Evolutionary conservation across 805 yeast genomes (phyloP).

Genomic region (Wickerhamiella kurtzmanii): DNA sequence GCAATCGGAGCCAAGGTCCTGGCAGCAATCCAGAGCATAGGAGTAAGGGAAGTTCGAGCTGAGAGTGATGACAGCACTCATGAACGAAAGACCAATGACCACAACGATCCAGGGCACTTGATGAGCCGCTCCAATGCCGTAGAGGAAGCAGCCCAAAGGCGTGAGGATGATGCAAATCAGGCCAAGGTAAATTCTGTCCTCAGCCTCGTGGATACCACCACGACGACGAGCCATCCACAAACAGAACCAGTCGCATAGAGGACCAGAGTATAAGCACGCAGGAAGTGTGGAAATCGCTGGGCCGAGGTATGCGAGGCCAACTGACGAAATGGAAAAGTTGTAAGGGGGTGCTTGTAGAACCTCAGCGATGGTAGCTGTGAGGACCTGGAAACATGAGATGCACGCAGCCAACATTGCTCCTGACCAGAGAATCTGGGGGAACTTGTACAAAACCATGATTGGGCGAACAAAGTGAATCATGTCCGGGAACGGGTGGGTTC

Average conservation of each 20-base stretch:
- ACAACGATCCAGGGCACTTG: constrained; percentile 43
- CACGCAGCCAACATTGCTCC: not conserved
- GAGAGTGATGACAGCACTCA: constrained; percentile 43
- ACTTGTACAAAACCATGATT: not conserved
- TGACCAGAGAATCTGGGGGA: not conserved
- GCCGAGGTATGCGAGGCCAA: constrained; percentile 66
- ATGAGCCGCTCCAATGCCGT: constrained; percentile 52
- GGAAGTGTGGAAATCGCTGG: constrained; percentile 41
- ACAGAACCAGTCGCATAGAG: constrained; percentile 38
- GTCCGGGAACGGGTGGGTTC: constrained; percentile 9
- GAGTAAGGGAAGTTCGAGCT: constrained; percentile 35
- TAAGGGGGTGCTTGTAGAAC: constrained; percentile 36
- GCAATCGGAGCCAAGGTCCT: constrained; percentile 39
- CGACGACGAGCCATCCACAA: constrained; percentile 36
- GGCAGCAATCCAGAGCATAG: constrained; percentile 44
- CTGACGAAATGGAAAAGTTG: constrained; percentile 50
- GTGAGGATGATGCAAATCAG: constrained; percentile 35
- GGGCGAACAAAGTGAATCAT: constrained; percentile 3
- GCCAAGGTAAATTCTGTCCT: constrained; percentile 43
- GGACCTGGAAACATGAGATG: not conserved
- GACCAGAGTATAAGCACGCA: constrained; percentile 37
- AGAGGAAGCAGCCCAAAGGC: constrained; percentile 42
- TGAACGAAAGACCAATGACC: constrained; percentile 41
- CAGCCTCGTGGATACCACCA: constrained; percentile 42
- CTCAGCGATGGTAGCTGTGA: not conserved